Base-by-base conservation (phyloP, 2,329 filamentous ascomycete genomes). In the Endoconidiophora polonica region DNA sequence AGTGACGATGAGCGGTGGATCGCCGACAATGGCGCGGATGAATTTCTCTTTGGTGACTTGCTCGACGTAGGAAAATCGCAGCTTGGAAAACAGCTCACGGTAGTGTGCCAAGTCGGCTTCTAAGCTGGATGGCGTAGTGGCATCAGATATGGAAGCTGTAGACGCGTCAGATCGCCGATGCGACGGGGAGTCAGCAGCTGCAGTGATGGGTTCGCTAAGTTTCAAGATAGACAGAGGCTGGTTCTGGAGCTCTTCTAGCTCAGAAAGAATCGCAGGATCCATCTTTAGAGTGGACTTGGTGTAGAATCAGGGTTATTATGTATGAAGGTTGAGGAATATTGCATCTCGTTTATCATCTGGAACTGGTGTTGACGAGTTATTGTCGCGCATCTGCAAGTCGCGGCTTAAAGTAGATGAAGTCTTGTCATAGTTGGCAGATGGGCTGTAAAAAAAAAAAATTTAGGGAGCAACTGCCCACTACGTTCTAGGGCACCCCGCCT, bases 31-130 rank as follows among this genome's bases (percentile, higher is more conserved):
- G 55, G 85, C 81, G 57, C 87, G 85, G 49, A 98, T 81, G 64
- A 95, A 96, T 60, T 94, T 94, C 64, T 98, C 91, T 66, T 96
- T 98, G 42, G 90, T 96, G 55, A 96, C 87, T 69, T 96, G 91
- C 66, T 98, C 91, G 58, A 95, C 83, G 66, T 96, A 96, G 56
- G 85, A 93, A 70, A 96, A 96, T 58, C 90, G 86, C 38, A 96
- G 74, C 67, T 98, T 96, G 40, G 86, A 83, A 65, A 96, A 98
- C 18, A 96, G 76, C 65, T 95, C 88, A 67, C 85, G 86, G 68
- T 96, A 95, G 65, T 96, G 88, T 26, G 74, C 71, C 24, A 96
- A 72, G 63, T 96, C 90, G 24, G 84, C 85, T 56, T 85, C 79
- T 5, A 96, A 71, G 16, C 81, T 81, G 14, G 82, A 76, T 0